Percentiles rank a stretch among this genome's conserved stretches.
Conservation (phyloP, 164 flowering plant species). For the Nymphaea colorata region DNA sequence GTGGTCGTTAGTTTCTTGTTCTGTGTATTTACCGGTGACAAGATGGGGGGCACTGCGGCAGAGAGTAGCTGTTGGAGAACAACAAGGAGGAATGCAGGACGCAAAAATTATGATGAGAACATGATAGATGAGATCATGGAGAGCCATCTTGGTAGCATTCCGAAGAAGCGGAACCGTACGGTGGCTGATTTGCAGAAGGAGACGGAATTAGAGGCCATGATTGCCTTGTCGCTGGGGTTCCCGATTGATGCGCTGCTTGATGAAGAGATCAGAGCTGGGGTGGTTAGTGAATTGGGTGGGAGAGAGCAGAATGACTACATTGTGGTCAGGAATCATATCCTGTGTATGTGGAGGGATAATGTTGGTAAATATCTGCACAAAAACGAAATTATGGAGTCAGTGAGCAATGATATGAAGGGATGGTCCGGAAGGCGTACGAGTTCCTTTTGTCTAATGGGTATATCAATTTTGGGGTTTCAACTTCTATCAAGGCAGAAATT, state of each 20-base stretch:
- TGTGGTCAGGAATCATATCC: constrained; percentile 87
- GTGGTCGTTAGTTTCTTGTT: no score
- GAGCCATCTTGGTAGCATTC: constrained; percentile 46
- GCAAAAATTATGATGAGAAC: constrained; percentile 55
- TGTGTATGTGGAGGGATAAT: constrained; percentile 76
- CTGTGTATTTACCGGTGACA: no score
- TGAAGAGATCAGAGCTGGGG: constrained; percentile 75
- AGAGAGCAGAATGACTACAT: constrained; percentile 86
- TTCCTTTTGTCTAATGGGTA: constrained; percentile 69
- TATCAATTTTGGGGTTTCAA: constrained; percentile 81
- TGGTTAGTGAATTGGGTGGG: constrained; percentile 67
- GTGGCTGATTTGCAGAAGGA: constrained; percentile 71
- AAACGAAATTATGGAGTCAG: constrained; percentile 64
- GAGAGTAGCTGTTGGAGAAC: constrained; percentile 27
- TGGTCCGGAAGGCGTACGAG: constrained; percentile 64
- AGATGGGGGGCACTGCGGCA: neutral
- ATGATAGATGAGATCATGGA: constrained; percentile 76
- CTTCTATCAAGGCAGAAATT: constrained; percentile 32
- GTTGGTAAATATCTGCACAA: constrained; percentile 61
- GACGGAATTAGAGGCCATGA: constrained; percentile 83
- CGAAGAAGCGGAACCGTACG: constrained; percentile 45
- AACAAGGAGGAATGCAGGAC: constrained; percentile 36
- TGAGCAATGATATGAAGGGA: constrained; percentile 54
- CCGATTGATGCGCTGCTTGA: constrained; percentile 74
- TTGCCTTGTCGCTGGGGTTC: constrained; percentile 79